Evolutionary conservation across 2,329 filamentous ascomycete species (phyloP).

Genomic region (Paecilomyces sp.): DNA sequence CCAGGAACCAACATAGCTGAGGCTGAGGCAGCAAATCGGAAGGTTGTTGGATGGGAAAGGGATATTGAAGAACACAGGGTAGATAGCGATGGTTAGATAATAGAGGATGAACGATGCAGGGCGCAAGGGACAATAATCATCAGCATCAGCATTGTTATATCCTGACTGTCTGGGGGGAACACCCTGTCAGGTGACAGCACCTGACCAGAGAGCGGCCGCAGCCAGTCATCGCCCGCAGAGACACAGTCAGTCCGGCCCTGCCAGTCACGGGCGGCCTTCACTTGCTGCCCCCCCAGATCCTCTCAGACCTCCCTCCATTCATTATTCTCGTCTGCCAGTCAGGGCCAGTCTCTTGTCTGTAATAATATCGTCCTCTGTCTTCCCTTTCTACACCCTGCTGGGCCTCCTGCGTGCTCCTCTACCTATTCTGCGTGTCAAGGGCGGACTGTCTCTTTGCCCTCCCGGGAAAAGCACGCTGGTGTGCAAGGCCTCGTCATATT

Average conservation of each 20-base stretch:
- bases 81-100: no score
- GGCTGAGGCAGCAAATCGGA: not conserved
- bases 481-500: conserved; percentile 32
- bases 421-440: not conserved
- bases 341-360: not conserved
- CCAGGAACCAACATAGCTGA: not conserved
- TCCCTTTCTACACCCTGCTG: conserved; percentile 1
- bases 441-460: not conserved
- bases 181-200: not conserved
- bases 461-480: conserved; percentile 18
- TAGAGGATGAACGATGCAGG: no score
- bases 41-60: not conserved
- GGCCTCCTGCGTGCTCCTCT: conserved; percentile 5
- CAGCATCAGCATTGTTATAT: no score
- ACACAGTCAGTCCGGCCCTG: not conserved
- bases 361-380: not conserved
- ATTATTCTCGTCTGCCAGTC: not conserved
- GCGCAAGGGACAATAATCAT: not conserved
- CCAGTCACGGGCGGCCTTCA: not conserved
- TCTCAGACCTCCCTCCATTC: not conserved
- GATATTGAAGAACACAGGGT: no score
- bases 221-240: not conserved
- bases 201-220: not conserved
- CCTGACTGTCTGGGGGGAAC: not conserved
- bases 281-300: not conserved